Base-by-base conservation (phyloP, 495 filamentous ascomycete genomes). In the Tuber brumale region DNA sequence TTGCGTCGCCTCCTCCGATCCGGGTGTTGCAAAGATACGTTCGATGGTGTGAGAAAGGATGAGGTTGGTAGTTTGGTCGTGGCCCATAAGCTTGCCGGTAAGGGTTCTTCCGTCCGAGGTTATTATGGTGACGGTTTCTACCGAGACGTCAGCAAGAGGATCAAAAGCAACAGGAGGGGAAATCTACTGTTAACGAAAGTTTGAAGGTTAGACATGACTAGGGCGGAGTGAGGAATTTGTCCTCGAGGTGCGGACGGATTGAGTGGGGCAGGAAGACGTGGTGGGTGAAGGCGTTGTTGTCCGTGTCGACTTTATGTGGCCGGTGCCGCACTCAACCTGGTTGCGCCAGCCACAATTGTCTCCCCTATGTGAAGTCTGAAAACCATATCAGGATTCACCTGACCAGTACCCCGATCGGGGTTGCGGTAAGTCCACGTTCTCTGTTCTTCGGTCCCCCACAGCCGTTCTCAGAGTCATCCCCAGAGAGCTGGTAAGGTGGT, bases 41-140 rank as follows among this genome's bases (percentile, higher is more conserved):
- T 99, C 96, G 80, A 94, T 88, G 3, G 95, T 93, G 74, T 93
- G 85, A 42, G 89, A 87, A 16, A 99, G 90, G 37, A 98, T 94
- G 77, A 98, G 86, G 84, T 99, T 99, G 69, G 95, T 98, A 76
- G 91, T 88, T 84, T 97, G 92, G 84, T 99, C 95, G 82, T 91
- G 92, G n/a, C 91, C 92, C 66, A 95, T 85, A 35, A 99, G 90
- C 2, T 86, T 92, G 43, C 95, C 95, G 73, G 92, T 89, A 57
- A 98, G 87, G 23, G 91, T 96, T 79, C 95, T 92, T 72, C 95
- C 95, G 85, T 98, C 96, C 76, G 92, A 91, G 69, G 95, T 99
- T 80, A 99, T 86, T 81, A 99, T 90, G 71, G 93, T 88, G 72
- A 99, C 93, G 83, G 92, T 95, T 83, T 97, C 95, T 98, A 83